These are phyloP conservation scores for Nitzschia sp. DNA, from an alignment of 108 stramenopile species.

Conservation along the genomic window DNA sequence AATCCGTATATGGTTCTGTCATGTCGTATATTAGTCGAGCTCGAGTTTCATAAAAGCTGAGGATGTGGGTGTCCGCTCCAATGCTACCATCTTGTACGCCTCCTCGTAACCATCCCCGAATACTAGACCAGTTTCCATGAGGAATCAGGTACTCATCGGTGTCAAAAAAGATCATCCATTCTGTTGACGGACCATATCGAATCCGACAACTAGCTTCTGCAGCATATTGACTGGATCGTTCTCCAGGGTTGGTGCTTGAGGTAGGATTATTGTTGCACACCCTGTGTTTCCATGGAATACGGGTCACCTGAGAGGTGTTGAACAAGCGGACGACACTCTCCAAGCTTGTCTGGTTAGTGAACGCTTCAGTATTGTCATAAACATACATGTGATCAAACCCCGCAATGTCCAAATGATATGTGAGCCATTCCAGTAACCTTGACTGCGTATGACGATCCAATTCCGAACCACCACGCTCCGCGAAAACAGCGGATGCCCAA, in stretches of 20 bases:
- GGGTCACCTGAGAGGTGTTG: conserved; percentile 39
- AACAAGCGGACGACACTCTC: conserved; percentile 21
- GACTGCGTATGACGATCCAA: conserved; percentile 31
- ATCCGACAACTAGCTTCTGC: conserved; percentile 70
- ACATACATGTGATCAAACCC: conserved; percentile 77
- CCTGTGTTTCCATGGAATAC: conserved; percentile 59
- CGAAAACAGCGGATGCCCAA: conserved; percentile 58
- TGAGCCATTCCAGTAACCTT: conserved; percentile 61
- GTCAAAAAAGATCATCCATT: conserved; percentile 75
- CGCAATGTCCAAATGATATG: conserved; percentile 53
- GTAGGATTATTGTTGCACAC: conserved; percentile 77
- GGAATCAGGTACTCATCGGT: conserved; percentile 73
- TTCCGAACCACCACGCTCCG: conserved; percentile 38
- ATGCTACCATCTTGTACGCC: conserved; percentile 18
- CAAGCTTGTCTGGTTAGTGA: conserved; percentile 10
- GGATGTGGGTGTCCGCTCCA: conserved; percentile 39
- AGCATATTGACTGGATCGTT: conserved; percentile 68
- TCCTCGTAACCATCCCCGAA: conserved; percentile 15
- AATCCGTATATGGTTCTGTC: conserved; percentile 32
- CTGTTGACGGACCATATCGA: conserved; percentile 58
- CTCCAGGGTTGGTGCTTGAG: conserved; percentile 59
- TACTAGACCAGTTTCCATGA: conserved; percentile 31
- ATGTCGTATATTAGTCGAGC: conserved; percentile 50
- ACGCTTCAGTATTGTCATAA: conserved; percentile 66
- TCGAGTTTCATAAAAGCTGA: conserved; percentile 58